Conservation (phyloP, 2,329 filamentous ascomycete genomes). For the Diaporthe amygdali region DNA sequence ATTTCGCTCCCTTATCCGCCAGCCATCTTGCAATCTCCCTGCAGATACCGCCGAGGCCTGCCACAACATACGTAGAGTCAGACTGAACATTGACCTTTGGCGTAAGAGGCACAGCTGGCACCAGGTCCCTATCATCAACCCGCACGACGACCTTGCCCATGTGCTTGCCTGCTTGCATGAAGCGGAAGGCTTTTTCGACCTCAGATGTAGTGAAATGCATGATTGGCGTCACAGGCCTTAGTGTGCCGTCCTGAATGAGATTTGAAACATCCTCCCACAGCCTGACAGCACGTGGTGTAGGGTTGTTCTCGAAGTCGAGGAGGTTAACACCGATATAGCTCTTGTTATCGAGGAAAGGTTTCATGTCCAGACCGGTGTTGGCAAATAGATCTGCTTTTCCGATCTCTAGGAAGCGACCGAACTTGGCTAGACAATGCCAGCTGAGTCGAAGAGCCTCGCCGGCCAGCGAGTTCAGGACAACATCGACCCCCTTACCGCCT, state of each 20-base stretch:
- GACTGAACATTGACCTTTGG: background rate
- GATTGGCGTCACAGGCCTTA: background rate
- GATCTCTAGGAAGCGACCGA: constrained; percentile 23
- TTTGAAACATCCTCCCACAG: background rate
- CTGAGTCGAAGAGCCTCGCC: constrained; percentile 31
- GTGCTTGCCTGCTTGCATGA: constrained; percentile 15
- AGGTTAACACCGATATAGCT: constrained; percentile 6
- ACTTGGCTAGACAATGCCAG: constrained; percentile 22
- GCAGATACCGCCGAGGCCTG: constrained; percentile 40
- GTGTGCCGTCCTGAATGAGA: background rate
- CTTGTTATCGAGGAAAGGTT: constrained; percentile 19
- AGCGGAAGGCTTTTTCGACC: background rate
- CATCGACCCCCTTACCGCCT: constrained; percentile 32
- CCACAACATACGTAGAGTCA: constrained; percentile 37
- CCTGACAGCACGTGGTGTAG: background rate
- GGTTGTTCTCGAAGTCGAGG: constrained; percentile 18
- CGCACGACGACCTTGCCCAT: constrained; percentile 18
- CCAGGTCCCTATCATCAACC: background rate
- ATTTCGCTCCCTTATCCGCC: background rate
- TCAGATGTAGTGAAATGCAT: background rate
- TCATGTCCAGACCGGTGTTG: constrained; percentile 28
- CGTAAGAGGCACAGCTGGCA: constrained; percentile 11
- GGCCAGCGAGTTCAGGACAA: constrained; percentile 35
- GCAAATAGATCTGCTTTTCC: constrained; percentile 21
- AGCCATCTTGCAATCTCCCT: constrained; percentile 34